A percentile compares a stretch with the other conserved stretches of the same genome.
Evolutionary conservation across 2,329 filamentous ascomycete species (phyloP).

Genomic region (Penicillium sp.): DNA sequence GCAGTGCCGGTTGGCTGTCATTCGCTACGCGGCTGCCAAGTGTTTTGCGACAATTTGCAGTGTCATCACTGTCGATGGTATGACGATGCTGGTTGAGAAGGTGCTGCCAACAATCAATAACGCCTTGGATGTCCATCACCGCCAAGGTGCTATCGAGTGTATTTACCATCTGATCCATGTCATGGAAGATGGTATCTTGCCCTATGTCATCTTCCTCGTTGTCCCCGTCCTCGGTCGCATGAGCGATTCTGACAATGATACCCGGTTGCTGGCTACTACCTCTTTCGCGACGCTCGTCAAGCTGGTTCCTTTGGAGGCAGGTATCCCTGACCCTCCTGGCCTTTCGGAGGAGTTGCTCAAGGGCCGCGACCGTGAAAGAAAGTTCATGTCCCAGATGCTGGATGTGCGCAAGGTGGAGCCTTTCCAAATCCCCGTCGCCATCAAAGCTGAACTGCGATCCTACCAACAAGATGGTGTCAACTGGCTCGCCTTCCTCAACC

Average conservation of each 20-base stretch:
- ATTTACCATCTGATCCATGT: constrained; percentile 97
- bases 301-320: constrained; percentile 92
- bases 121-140: constrained; percentile 79
- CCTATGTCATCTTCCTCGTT: constrained; percentile 98
- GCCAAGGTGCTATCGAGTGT: constrained; percentile 91
- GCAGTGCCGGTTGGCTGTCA: constrained; percentile 84
- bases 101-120: constrained; percentile 92
- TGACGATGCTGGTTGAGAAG: constrained; percentile 93
- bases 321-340: constrained; percentile 94
- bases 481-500: constrained; percentile 97
- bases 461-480: constrained; percentile 99
- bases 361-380: constrained; percentile 89
- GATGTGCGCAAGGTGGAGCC: constrained; percentile 96
- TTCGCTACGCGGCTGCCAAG: constrained; percentile 95
- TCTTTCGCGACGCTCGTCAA: constrained; percentile 97
- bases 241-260: constrained; percentile 97
- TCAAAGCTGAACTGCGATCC: constrained; percentile 93
- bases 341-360: constrained; percentile 84
- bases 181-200: constrained; percentile 94
- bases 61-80: constrained; percentile 89
- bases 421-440: constrained; percentile 91
- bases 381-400: constrained; percentile 94
- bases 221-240: constrained; percentile 95
- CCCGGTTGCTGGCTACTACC: constrained; percentile 90
- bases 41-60: constrained; percentile 97